Conservation (phyloP, 106 monocot genomes). For the Amphibolis antarctica region DNA sequence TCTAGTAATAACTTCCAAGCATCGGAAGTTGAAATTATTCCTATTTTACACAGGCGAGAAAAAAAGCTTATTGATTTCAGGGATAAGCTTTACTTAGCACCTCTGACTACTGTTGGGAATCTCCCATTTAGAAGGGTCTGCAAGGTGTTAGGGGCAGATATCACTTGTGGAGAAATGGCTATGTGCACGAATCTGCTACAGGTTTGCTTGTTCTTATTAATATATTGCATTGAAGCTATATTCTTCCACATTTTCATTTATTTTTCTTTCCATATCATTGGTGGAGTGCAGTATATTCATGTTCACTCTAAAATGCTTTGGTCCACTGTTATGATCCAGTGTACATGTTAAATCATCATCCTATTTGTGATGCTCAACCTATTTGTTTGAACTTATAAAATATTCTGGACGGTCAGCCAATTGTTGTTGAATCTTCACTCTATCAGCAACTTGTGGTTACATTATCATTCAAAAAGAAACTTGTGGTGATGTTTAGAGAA, state of each 20-base stretch:
- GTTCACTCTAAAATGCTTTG: no score
- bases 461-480: no score
- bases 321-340: no score
- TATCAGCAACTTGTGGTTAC: no score
- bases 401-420: no score
- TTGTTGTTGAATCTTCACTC: no score
- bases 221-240: neutral
- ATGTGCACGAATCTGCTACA: conserved; percentile 94
- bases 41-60: conserved; percentile 41
- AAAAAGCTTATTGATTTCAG: conserved; percentile 89
- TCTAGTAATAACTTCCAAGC: conserved; percentile 5
- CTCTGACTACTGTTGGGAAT: conserved; percentile 92
- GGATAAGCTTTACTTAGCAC: conserved; percentile 86
- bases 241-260: neutral
- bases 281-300: no score
- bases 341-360: no score
- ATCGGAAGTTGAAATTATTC: conserved; percentile 28
- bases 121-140: conserved; percentile 92
- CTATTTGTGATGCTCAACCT: no score
- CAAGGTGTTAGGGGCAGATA: conserved; percentile 74
- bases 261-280: no score
- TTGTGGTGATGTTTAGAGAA: no score
- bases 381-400: no score
- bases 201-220: conserved; percentile 15
- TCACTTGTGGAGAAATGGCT: conserved; percentile 98